Evolutionary conservation across 805 yeast genomes (phyloP).

Genomic region (Suhomyces vadensis): DNA sequence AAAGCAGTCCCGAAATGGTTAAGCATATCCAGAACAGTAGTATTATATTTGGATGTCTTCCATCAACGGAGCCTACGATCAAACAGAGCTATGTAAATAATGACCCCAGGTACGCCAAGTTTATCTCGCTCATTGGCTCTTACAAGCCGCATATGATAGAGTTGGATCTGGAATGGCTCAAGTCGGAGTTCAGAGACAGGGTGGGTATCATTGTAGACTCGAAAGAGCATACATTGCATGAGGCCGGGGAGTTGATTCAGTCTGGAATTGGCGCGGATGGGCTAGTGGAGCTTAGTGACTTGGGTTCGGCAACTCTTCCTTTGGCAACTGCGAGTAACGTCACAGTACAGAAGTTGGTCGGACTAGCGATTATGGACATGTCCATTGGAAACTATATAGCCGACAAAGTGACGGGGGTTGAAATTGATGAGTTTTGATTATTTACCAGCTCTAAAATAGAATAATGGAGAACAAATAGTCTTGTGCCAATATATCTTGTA

Average conservation of each 20-base stretch:
- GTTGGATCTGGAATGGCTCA: conserved; percentile 48
- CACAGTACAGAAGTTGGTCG: conserved; percentile 57
- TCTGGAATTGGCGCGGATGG: conserved; percentile 37
- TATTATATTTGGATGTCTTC: conserved; percentile 61
- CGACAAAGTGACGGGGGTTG: conserved; percentile 11
- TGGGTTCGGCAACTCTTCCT: conserved; percentile 22
- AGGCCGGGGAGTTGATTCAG: conserved; percentile 66
- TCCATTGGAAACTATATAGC: conserved; percentile 49
- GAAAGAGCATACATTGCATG: conserved; percentile 51
- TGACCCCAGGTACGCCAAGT: conserved; percentile 31
- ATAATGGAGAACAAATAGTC: neutral
- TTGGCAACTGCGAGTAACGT: conserved; percentile 25
- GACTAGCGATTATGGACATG: conserved; percentile 65
- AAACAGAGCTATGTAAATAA: conserved; percentile 27
- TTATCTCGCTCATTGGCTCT: conserved; percentile 63
- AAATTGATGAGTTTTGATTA: conserved; percentile 9
- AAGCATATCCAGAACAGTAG: conserved; percentile 38
- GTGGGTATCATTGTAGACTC: conserved; percentile 61
- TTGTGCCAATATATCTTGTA: too few species aligned
- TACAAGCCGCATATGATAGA: conserved; percentile 70
- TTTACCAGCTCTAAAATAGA: too few species aligned
- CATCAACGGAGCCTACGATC: conserved; percentile 53
- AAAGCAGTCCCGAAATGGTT: conserved; percentile 14
- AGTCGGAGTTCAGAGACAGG: conserved; percentile 26
- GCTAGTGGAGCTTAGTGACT: conserved; percentile 49